Conservation (phyloP, 208 protist species). For the Trypanosoma cruzi region DNA sequence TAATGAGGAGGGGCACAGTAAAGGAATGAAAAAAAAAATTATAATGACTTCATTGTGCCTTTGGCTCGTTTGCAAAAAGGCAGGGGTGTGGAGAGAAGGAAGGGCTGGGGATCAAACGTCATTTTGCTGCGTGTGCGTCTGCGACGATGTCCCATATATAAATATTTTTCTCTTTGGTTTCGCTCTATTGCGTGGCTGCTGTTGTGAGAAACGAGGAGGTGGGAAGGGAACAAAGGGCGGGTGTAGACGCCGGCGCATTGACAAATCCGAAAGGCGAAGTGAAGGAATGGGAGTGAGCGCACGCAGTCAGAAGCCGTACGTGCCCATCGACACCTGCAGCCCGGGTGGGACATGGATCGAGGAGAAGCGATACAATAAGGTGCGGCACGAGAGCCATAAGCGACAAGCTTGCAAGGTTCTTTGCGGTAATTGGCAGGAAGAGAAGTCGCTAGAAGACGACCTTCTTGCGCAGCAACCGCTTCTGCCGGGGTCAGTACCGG, state of each 20-base stretch:
- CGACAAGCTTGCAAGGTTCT: conserved; percentile 60
- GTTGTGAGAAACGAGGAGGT: neutral
- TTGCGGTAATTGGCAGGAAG: conserved; percentile 90
- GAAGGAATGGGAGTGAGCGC: conserved; percentile 34
- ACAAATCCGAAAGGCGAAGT: neutral
- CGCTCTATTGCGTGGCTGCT: neutral
- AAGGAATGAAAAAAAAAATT: neutral
- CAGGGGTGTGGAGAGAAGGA: neutral
- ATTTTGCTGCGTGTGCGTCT: neutral
- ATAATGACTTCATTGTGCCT: neutral
- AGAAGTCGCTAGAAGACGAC: conserved; percentile 76
- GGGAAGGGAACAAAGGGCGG: neutral
- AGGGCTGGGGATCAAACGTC: neutral
- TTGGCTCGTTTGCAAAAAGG: conserved; percentile 20
- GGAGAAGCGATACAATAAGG: conserved; percentile 89
- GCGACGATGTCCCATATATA: neutral
- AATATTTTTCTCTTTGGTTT: conserved; percentile 7
- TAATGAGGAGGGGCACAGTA: neutral
- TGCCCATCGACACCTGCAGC: conserved; percentile 89
- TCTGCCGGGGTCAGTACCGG: conserved; percentile 16
- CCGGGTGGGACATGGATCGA: conserved; percentile 84
- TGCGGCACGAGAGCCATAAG: conserved; percentile 39
- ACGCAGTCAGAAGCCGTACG: conserved; percentile 67
- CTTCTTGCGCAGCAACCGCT: conserved; percentile 48
- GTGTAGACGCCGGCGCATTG: neutral